Base-by-base conservation (phyloP, 148 eudicot genomes). In the Rhododendron williamsianum region DNA sequence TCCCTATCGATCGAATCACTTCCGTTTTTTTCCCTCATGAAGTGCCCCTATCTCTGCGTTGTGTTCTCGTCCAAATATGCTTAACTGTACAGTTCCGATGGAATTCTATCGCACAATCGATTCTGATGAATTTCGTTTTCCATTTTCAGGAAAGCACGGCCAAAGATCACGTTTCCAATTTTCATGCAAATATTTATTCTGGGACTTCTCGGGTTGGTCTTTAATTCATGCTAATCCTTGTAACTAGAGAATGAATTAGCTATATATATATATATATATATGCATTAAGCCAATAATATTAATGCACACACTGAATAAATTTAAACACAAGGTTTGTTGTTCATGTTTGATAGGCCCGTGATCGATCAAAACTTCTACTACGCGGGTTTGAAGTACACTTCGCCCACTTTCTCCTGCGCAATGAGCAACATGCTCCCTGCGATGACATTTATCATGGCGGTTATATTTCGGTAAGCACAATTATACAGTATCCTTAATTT, bases 361-460 rank as follows among this genome's bases (percentile, higher is more conserved):
- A 95, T 97, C 35, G 99, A 97, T 86, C 98, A 97, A 63, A 97
- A 97, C 74, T 93, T 97, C 87, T 97, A 97, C 90, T 97, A 97
- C 48, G 93, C 94, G 35, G 99, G 99, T 0, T 84, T 97, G 71
- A 97, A 97, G 60, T 95, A 89, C 85, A 97, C 99, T 2, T 94
- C 99, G 4, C 98, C 99, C 18, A 97, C 99, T 30, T 97, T 93
- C 86, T 93, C 99, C 3, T 94, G 98, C 54, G 99, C 99, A 81
- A 94, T 97, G 96, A 94, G 98, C 87, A 97, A 97, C 91, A 97
- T 97, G 98, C 93, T 97, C 36, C 98, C 99, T 2, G 99, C 99
- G 65, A 93, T 97, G 98, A 97, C 98, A 67, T 97, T 97, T 71
- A 91, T 95, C 60, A 95, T 97, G 98, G 99, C 99, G 0, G 90